Conservation (phyloP, 257 asterid species). For the Capsicum chinense region DNA sequence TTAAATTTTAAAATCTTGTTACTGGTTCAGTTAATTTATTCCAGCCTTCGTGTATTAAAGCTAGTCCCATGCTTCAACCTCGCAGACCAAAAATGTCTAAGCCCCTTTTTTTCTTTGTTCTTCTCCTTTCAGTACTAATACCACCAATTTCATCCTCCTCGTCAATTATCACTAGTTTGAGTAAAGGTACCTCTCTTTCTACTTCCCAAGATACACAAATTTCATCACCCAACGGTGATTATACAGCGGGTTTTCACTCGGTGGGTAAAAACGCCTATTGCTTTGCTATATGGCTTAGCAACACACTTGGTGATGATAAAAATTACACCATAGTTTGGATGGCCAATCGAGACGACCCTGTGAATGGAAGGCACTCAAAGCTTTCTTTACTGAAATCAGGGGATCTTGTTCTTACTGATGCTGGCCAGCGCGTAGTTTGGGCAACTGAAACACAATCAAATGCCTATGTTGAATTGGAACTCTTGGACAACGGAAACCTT, state of each 20-base stretch:
- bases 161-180: neutral
- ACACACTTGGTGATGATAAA: neutral
- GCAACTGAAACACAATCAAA: neutral
- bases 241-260: neutral
- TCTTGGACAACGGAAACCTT: neutral
- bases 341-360: neutral
- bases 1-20: no score
- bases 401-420: neutral
- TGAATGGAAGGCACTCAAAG: neutral
- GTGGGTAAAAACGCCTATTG: neutral
- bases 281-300: neutral
- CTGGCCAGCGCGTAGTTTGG: neutral
- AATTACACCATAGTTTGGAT: neutral
- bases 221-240: neutral
- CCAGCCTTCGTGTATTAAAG: neutral
- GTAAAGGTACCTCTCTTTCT: neutral
- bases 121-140: neutral
- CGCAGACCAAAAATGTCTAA: neutral
- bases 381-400: neutral
- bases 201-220: neutral
- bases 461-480: neutral
- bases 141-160: neutral
- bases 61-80: neutral
- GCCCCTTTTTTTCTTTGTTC: neutral
- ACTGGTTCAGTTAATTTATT: no score